These are phyloP conservation scores for Linanthus parryae DNA, from an alignment of 148 eudicot species.

Conservation along the genomic window DNA sequence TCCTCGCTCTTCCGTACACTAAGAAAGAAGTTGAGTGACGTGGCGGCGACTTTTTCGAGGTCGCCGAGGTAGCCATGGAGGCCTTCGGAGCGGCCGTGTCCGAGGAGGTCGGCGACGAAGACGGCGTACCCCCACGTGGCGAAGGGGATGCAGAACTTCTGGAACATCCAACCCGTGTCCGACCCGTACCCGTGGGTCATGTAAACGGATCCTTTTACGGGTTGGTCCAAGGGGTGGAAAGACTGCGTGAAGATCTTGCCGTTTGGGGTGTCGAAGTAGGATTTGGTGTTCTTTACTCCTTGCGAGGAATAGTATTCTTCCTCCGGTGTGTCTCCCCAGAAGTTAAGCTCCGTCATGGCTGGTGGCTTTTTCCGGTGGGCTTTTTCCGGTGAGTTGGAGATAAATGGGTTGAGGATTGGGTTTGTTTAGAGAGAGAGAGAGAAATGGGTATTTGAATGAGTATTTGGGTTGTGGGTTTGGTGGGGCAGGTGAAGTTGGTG, in stretches of 20 bases:
- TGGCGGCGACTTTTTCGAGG: slow-evolving; percentile 35
- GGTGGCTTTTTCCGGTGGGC: slow-evolving; percentile 3
- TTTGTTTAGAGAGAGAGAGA: background rate
- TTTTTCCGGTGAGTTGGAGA: slow-evolving; percentile 8
- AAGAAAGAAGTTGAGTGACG: slow-evolving; percentile 34
- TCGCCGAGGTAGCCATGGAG: slow-evolving; percentile 51
- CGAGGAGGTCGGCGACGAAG: slow-evolving; percentile 59
- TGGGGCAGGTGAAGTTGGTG: background rate
- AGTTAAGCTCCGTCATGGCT: slow-evolving; percentile 27
- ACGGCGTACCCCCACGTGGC: slow-evolving; percentile 73
- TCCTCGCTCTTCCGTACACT: slow-evolving; percentile 37
- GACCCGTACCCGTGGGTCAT: slow-evolving; percentile 76
- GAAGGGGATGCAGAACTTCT: slow-evolving; percentile 45
- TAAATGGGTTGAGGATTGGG: background rate
- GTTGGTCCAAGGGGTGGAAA: slow-evolving; percentile 30
- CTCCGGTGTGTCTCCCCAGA: slow-evolving; percentile 65
- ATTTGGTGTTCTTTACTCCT: slow-evolving; percentile 47
- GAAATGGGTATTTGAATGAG: background rate
- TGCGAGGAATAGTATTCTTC: slow-evolving; percentile 57
- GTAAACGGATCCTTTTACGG: slow-evolving; percentile 42
- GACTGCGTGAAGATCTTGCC: slow-evolving; percentile 58
- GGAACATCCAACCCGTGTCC: slow-evolving; percentile 67
- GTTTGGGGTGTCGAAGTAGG: slow-evolving; percentile 50
- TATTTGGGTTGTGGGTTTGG: background rate
- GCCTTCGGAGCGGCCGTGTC: slow-evolving; percentile 72